These are phyloP conservation scores for Bolboschoenus planiculmis DNA, from an alignment of 176 grass and related monocot species.

Conservation along the genomic window DNA sequence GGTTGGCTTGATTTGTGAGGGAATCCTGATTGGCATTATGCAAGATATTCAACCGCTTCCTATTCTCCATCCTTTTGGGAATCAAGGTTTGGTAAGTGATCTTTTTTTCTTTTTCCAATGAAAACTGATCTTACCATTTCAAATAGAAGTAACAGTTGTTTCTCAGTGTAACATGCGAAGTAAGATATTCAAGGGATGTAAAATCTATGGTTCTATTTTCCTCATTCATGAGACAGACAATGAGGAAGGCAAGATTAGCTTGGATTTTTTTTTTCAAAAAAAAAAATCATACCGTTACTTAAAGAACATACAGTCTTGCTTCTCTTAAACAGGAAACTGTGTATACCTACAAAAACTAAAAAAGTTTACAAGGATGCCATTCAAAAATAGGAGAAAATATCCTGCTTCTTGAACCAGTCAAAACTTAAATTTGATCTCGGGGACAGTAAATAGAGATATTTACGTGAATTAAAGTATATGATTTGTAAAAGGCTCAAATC, in stretches of 20 bases:
- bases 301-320: not conserved
- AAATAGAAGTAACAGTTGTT: not conserved
- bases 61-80: conserved; percentile 75
- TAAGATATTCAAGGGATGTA: conserved; percentile 4
- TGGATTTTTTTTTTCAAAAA: not conserved
- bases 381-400: not conserved
- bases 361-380: not conserved
- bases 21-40: conserved; percentile 69
- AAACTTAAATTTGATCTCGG: not conserved
- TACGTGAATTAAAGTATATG: not conserved
- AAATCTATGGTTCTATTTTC: not conserved
- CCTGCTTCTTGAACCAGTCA: not conserved
- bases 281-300: not conserved
- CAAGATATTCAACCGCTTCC: conserved; percentile 81
- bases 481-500: not conserved
- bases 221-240: not conserved
- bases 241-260: not conserved
- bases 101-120: not conserved
- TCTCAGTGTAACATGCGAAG: not conserved
- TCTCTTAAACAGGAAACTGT: not conserved
- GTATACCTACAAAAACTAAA: not conserved
- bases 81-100: conserved; percentile 59
- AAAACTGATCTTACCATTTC: not conserved
- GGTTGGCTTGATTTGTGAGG: conserved; percentile 56
- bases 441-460: not conserved